Base-by-base conservation (phyloP, 225 moss, liverwort and hornwort genomes). In the Ulota crispa region DNA sequence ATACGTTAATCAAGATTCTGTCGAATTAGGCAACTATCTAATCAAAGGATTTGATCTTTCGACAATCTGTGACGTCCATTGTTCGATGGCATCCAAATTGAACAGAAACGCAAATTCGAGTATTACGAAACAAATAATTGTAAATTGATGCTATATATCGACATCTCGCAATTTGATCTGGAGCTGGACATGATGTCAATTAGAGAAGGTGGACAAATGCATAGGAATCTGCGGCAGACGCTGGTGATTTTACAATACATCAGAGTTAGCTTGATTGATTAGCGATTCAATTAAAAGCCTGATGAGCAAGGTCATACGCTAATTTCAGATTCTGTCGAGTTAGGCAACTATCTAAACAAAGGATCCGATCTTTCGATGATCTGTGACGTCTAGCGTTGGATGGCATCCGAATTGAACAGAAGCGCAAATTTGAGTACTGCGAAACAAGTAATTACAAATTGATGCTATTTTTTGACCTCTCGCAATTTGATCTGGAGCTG, bases 61-160 rank as follows among this genome's bases (percentile, higher is more conserved):
- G 30, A 77, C 20, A 41, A 52, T 77, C 77, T 72, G 31, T 10
- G 72, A 66, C 6, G 56, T 81, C n/a, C 65, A 37, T 30, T n/a
- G n/a, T 16, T 70, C 70, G 43, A 55, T 65, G n/a, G 28, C 72
- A 72, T 66, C 57, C 23, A 8, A 64, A 72, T 63, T 76, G 26
- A 62, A 21, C 60, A 69, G 53, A 31, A 70, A 37, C 31, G 84
- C 54, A 37, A 52, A 56, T 30, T 0, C 62, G 65, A 65, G 41
- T 16, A 53, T 6, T 34, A 61, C 2, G 53, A 52, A 41, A 53
- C 5, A 28, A 42, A 14, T 15, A 2, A n/a, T n/a, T 1, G 1
- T 21, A 41, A 3, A 0, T 9, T 36, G 14, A 28, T 60, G 15
- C 19, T 68, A 3, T 20, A 70, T 23, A 32, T 39, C 20, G 55